Conservation (phyloP, 2,329 filamentous ascomycete genomes). For the Anthostomella pinea region DNA sequence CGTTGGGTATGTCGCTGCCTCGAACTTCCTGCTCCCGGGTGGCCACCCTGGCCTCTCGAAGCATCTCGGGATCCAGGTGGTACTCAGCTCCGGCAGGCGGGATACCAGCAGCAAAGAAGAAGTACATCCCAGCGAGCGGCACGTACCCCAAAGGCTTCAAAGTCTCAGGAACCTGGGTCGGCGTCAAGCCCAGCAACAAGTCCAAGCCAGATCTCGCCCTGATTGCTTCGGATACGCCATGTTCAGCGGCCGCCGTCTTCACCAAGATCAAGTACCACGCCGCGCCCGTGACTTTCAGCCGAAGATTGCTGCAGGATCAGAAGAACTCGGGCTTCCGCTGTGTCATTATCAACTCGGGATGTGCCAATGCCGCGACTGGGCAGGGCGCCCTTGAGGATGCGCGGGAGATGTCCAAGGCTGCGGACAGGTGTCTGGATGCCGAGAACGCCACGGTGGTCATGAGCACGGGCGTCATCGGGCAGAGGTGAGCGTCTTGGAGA, state of each 20-base stretch:
- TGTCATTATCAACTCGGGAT: constrained; percentile 91
- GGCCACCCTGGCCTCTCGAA: too few species aligned
- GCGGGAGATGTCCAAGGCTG: constrained; percentile 72
- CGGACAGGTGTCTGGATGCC: constrained; percentile 61
- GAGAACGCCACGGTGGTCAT: constrained; percentile 76
- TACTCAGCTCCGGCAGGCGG: constrained; percentile 60
- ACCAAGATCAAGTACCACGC: constrained; percentile 99
- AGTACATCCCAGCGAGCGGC: constrained; percentile 82
- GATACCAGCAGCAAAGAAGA: constrained; percentile 78
- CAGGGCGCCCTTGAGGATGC: constrained; percentile 88
- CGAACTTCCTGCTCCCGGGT: too few species aligned
- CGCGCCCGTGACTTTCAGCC: constrained; percentile 85
- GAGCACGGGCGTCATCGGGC: constrained; percentile 97
- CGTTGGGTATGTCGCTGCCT: too few species aligned
- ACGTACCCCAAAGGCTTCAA: constrained; percentile 89
- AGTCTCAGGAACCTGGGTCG: constrained; percentile 83
- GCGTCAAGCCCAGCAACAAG: constrained; percentile 91
- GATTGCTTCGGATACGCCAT: constrained; percentile 81
- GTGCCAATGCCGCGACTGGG: constrained; percentile 95
- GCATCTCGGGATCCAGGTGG: constrained; percentile 14
- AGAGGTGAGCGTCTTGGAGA: constrained; percentile 52
- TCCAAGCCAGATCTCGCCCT: constrained; percentile 88
- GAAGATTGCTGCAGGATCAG: constrained; percentile 65
- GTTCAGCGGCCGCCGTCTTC: constrained; percentile 86
- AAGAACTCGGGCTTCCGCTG: constrained; percentile 70